Evolutionary conservation across 2,329 filamentous ascomycete species (phyloP), one percentile per base, ranked within the genome.

Genomic region (Colletotrichum sp.): DNA sequence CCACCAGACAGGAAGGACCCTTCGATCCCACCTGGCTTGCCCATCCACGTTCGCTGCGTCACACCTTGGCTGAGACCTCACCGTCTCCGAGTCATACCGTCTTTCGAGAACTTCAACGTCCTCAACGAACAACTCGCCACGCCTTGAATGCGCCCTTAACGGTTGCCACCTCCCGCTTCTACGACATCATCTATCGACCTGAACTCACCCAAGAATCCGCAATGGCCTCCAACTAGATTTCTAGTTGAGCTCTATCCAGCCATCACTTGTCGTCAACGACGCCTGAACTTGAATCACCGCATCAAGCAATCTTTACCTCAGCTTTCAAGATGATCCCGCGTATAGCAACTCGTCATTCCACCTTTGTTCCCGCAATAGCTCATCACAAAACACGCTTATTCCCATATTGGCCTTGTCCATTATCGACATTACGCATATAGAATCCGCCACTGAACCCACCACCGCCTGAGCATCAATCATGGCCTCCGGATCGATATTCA

Each of bases 401-500:
- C 65, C 65, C 34, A 61, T 34, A 43, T 13, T 22, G 28, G 34
- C 32, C 28, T 25, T 32, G 13, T 43, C n/a, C 27, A 28, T 39
- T 15, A 25, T 36, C 48, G 30, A 48, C 39, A 39, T 52, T 69
- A 73, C 43, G 6, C n/a, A 58, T 12, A 15, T 55, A 76, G 16
- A 39, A 25, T 27, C n/a, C 39, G 48, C 28, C 58, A 58, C n/a
- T 48, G 36, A 68, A 48, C 34, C 30, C 36, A 36, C 27, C 43
- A 60, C 27, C 27, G 25, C 30, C 15, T 32, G 39, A 56, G 48
- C 28, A 36, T 79, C 12, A 70, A 68, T 30, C 8, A 97, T 97
- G 95, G 96, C 97, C 74, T 98, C 96, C 15, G 96, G 97, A 75
- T 98, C 96, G 10, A 95, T 99, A 79, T 99, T 99, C 83, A 98